Base-by-base conservation (phyloP, 768 basidiomycete genomes). In the Coprinopsis marcescibilis region DNA sequence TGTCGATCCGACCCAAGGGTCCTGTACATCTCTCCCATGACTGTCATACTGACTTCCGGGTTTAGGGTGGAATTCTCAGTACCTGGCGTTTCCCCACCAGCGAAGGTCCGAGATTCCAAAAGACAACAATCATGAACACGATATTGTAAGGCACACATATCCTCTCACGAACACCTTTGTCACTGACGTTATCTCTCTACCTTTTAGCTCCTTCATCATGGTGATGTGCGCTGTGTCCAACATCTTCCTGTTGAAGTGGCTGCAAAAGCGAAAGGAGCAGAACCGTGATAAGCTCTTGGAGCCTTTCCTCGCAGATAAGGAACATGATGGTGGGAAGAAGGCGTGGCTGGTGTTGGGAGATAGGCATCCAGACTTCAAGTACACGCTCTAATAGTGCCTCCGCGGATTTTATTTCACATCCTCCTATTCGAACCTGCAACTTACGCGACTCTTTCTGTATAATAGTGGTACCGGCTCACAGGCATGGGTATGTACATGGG, bases 81-180 rank as follows among this genome's bases (percentile, higher is more conserved):
- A 68, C 68, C 3, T 70, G 67, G 68, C 53, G 63, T 8, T 67
- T 64, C 56, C 68, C 68, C 14, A 63, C 66, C 0, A 68, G 62
- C 7, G 65, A 68, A 51, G 65, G 65, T 2, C 67, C 68, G 4
- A 58, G 55, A 13, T 69, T 65, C 49, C 63, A 47, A 21, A 65
- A 62, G 39, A 66, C 68, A 1, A 68, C 62, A 0, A 67, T 68
- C 20, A 64, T 68, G 58, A 60, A 67, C 42, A 53, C 68, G 11
- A 48, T 52, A 8, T 69, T 69, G 67, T 69, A 34, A 51, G 65
- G 62, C 34, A 20, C 17, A 14, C 13, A 15, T 3, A 27, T 20
- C 40, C 24, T 13, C 20, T 23, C 17, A n/a, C 6, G 24, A 24
- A n/a, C 14, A 10, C n/a, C 17, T 26, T 19, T 17, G 2, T 41